phyloP scores from a whole-genome alignment of 2,329 filamentous ascomycete genomes.

The Aureobasidium sp. region DNA sequence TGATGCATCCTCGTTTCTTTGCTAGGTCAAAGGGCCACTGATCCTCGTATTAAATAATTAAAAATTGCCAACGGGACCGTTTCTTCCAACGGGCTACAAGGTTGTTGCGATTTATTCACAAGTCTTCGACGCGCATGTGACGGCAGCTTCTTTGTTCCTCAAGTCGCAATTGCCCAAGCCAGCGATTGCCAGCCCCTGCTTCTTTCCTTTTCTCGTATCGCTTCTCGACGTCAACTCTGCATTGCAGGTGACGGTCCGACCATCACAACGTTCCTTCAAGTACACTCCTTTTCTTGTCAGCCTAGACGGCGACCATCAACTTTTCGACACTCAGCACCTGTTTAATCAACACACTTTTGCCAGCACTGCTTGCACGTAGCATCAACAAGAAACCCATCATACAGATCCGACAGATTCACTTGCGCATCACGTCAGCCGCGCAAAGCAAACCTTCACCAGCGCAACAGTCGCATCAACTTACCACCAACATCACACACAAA shows the following conservation, averaged over 20 bases:
- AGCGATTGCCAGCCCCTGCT: not conserved
- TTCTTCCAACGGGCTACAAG: not conserved
- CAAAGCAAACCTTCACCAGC: not conserved
- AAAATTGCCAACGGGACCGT: not conserved
- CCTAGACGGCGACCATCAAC: slow-evolving; percentile 4
- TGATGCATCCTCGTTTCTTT: not conserved
- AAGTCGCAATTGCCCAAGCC: not conserved
- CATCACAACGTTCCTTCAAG: not conserved
- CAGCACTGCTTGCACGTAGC: not conserved
- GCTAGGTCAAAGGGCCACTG: slow-evolving; percentile 3
- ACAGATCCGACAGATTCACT: not conserved
- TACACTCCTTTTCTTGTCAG: not conserved
- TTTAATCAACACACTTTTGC: not conserved
- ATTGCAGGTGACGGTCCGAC: not conserved
- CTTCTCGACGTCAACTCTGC: not conserved
- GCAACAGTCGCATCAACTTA: not conserved
- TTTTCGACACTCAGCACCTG: not conserved
- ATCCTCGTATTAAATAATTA: not conserved
- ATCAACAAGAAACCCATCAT: not conserved
- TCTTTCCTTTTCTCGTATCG: not conserved
- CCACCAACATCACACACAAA: not conserved
- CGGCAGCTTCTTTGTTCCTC: not conserved
- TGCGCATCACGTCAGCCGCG: not conserved
- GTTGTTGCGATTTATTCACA: not conserved
- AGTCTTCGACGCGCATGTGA: not conserved